phyloP scores from a whole-genome alignment of 2,329 filamentous ascomycete species.

The Pezicula neosporulosa region DNA sequence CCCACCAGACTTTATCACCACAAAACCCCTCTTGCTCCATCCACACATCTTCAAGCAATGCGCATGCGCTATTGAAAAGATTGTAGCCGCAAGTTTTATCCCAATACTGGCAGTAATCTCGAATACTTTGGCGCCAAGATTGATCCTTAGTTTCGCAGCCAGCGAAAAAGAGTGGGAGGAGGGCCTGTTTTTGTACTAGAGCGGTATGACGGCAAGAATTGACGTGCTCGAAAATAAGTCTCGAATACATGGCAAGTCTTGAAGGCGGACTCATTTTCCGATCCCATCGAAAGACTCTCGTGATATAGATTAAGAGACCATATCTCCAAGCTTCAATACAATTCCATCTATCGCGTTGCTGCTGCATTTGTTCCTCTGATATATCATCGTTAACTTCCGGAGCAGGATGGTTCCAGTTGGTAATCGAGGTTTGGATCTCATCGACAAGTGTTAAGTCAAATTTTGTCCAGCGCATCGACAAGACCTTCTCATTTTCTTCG shows the following conservation, averaged over 20 bases:
- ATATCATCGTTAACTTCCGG: neutral
- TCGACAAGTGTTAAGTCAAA: neutral
- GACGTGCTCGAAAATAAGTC: neutral
- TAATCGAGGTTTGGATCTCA: neutral
- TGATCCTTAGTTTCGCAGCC: neutral
- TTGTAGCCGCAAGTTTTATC: neutral
- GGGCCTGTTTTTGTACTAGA: neutral
- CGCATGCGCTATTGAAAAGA: neutral
- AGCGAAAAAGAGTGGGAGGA: neutral
- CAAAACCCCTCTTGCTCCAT: neutral
- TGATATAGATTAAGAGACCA: neutral
- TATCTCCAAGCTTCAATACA: constrained; percentile 1
- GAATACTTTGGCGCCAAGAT: neutral
- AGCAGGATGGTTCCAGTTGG: neutral
- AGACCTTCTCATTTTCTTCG: neutral
- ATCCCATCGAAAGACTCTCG: neutral
- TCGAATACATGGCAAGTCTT: neutral
- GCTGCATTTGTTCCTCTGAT: neutral
- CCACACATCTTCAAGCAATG: neutral
- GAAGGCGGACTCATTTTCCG: neutral
- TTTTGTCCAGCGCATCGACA: neutral
- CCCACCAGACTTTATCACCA: neutral
- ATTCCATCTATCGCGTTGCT: neutral
- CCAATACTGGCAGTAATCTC: neutral
- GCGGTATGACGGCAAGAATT: neutral